Base-by-base conservation (phyloP, 78 protist genomes). In the Dictyostelium capitatum region DNA sequence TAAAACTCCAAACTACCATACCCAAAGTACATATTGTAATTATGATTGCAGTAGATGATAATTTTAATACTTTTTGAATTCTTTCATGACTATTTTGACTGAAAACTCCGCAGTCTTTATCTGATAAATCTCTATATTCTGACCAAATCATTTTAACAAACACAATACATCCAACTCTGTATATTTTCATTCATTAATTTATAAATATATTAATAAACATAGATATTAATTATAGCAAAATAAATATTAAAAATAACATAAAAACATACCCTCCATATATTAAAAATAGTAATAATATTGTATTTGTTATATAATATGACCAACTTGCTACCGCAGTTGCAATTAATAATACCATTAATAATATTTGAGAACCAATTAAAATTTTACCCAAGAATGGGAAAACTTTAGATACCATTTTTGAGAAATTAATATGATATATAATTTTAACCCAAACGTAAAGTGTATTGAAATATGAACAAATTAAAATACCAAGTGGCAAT, bases 71-170 rank as follows among this genome's bases (percentile, higher is more conserved):
- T 19, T 74, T 84, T 84, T 74, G 73, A 74, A 84, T 84, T 46
- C 77, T 84, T 23, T 47, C 46, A 74, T 84, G 91, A 17, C 73
- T 84, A 10, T 37, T 57, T 46, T 56, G 54, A 57, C 82, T 84
- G 41, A 84, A 84, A 6, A 84, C 91, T 47, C 91, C 91, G 43
- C 83, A 84, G 57, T 84, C 91, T 47, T 84, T 84, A 43, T 20
- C 50, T 37, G 91, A 84, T 25, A 84, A 23, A 14, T 53, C 56
- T 74, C 50, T 47, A 84, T 84, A 84, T 59, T 84, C 91, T 14
- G 20, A 25, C 91, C 91, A 84, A 84, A 84, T 84, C 91, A 84
- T 84, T 59, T 84, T 84, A 25, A 70, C 82, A 57, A 84, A 84
- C 12, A 84, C 53, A 14, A 80, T 80, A 73, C 74, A 83, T 72